A percentile compares a stretch with the other conserved stretches of the same genome.
phyloP scores from a whole-genome alignment of 768 basidiomycete genomes.

The Leccinum obscurum region DNA sequence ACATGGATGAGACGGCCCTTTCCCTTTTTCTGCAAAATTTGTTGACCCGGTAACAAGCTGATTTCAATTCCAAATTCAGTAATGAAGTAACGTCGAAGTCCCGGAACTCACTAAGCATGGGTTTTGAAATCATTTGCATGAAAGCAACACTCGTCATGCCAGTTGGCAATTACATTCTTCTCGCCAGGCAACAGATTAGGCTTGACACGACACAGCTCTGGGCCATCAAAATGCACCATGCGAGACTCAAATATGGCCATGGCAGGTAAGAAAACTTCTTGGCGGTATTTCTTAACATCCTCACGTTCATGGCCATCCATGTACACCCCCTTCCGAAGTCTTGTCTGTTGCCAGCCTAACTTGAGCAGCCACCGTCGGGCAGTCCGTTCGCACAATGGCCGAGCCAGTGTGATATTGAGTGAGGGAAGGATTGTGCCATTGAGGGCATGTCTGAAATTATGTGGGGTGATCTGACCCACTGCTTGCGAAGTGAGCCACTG shows the following conservation, averaged over 20 bases:
- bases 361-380: conserved; percentile 13
- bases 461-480: conserved; percentile 34
- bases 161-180: background rate
- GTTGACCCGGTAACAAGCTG: conserved; percentile 10
- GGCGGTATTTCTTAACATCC: conserved; percentile 6
- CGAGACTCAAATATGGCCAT: conserved; percentile 23
- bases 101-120: conserved; percentile 32
- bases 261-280: conserved; percentile 21
- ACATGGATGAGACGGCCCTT: conserved; percentile 35
- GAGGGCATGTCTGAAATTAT: conserved; percentile 24
- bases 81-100: too few species aligned
- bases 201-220: conserved; percentile 16
- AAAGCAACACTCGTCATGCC: conserved; percentile 10
- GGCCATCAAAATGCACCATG: conserved; percentile 21
- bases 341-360: conserved; percentile 11
- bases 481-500: conserved; percentile 24
- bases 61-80: too few species aligned
- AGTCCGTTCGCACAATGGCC: background rate
- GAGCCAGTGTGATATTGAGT: conserved; percentile 24
- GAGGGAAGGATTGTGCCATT: conserved; percentile 32
- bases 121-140: conserved; percentile 29
- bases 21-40: conserved; percentile 27
- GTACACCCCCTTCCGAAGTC: conserved; percentile 13
- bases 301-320: conserved; percentile 21
- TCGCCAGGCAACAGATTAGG: conserved; percentile 23